Percentiles rank a stretch among this genome's conserved stretches.
These are phyloP conservation scores for Stipa capillata DNA, from an alignment of 176 grass and related monocot genomes.

Conservation along the genomic window DNA sequence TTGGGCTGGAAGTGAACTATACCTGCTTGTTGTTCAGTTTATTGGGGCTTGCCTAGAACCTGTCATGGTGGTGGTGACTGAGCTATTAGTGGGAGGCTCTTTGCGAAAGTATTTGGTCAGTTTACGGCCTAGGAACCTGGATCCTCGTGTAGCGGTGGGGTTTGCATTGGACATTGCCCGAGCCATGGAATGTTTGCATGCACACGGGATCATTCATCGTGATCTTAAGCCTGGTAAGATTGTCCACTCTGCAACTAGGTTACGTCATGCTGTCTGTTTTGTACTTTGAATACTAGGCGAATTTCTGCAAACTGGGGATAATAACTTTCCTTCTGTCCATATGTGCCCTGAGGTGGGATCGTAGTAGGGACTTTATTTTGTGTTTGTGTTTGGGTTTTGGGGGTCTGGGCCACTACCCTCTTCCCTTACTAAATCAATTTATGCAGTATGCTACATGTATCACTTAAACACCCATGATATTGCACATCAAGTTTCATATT, in stretches of 20 bases:
- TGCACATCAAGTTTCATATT: constrained; percentile 1
- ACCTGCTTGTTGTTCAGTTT: constrained; percentile 49
- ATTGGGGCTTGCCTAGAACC: constrained; percentile 90
- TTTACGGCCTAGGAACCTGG: constrained; percentile 76
- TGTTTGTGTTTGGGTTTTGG: not conserved
- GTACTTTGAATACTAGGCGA: not conserved
- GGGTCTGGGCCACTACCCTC: too few relatives aligned
- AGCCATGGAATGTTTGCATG: constrained; percentile 97
- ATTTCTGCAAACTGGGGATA: not conserved
- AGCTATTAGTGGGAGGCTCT: constrained; percentile 81
- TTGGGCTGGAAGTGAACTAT: not conserved
- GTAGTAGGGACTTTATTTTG: not conserved
- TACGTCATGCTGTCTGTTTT: not conserved
- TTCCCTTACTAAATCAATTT: not conserved
- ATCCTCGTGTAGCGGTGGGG: constrained; percentile 62
- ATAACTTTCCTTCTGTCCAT: not conserved
- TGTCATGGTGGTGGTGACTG: constrained; percentile 91
- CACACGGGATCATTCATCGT: constrained; percentile 97
- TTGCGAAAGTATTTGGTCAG: constrained; percentile 75
- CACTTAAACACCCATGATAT: not conserved
- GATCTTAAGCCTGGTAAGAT: constrained; percentile 90
- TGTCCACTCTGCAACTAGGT: not conserved
- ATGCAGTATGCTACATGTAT: not conserved
- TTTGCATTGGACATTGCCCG: constrained; percentile 85
- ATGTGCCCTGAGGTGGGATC: not conserved